Percentiles rank a stretch among this genome's conserved stretches.
Evolutionary conservation across 2,329 filamentous ascomycete species (phyloP).

Genomic region (Cladosporium phlei): DNA sequence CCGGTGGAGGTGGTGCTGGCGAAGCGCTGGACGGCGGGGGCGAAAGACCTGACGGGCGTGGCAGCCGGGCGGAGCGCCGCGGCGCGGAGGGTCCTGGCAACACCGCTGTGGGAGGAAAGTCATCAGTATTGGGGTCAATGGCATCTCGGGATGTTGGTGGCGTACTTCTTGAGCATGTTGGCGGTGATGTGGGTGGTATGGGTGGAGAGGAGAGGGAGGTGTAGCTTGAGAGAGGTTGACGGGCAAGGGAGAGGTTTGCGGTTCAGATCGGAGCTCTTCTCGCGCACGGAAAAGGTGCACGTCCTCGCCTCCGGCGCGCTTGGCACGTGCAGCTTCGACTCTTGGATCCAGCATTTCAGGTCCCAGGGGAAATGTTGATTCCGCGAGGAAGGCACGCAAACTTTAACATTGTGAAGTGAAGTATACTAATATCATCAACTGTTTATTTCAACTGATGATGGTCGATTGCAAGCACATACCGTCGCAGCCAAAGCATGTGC

Average conservation of each 20-base stretch:
- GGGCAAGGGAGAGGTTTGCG: slow-evolving; percentile 13
- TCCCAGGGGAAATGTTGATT: too few relatives aligned
- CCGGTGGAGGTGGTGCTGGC: slow-evolving; percentile 54
- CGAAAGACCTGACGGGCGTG: slow-evolving; percentile 50
- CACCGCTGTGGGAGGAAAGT: slow-evolving; percentile 51
- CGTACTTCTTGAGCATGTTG: slow-evolving; percentile 82
- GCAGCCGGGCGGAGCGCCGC: slow-evolving; percentile 54
- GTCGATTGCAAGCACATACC: too few relatives aligned
- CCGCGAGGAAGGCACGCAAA: too few relatives aligned
- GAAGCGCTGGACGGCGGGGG: slow-evolving; percentile 58
- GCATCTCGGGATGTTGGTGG: slow-evolving; percentile 25
- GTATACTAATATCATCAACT: too few relatives aligned
- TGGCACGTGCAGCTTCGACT: background rate
- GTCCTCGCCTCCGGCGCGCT: background rate
- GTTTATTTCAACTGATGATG: too few relatives aligned
- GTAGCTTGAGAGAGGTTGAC: slow-evolving; percentile 17
- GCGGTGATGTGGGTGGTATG: slow-evolving; percentile 47
- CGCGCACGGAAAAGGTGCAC: background rate
- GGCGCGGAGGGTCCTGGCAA: slow-evolving; percentile 61
- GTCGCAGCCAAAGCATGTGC: too few relatives aligned
- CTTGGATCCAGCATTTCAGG: too few relatives aligned
- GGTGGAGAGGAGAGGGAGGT: slow-evolving; percentile 16
- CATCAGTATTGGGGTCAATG: slow-evolving; percentile 27
- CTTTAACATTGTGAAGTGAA: too few relatives aligned
- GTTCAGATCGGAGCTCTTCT: slow-evolving; percentile 16